Evolutionary conservation across 1,284 basidiomycete genomes (phyloP), one percentile per base, ranked within the genome.

Genomic region (Lentinus polychrous): DNA sequence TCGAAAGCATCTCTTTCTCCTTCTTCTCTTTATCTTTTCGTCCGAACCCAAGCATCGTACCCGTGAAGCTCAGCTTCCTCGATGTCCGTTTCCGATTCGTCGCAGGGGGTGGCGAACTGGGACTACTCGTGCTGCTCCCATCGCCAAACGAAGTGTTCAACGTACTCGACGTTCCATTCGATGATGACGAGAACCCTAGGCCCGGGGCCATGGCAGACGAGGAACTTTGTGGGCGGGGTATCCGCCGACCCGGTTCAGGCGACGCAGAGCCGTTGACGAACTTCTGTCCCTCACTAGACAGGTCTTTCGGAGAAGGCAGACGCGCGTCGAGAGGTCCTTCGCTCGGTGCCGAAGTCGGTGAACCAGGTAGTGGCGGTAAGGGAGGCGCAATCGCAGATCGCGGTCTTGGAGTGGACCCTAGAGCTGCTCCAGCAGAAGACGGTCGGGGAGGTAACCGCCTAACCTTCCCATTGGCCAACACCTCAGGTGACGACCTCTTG

Each of bases 1-100:
- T 24, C 14, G n/a, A n/a, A n/a, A n/a, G n/a, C 27, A 4, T 24
- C 12, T 43, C 42, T n/a, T 43, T 43, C 10, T n/a, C 24, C 36
- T 14, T 20, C 36, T 14, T 37, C n/a, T 37, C 36, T 52, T 58
- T 60, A 43, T 65, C 63, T 50, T 76, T 78, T 60, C 69, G 71
- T 48, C 75, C 79, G 57, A 86, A 78, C 33, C 79, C 68, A 2
- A 83, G 72, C 59, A 80, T 78, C 46, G 79, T 76, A 43, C 76
- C 72, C 18, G 75, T 76, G 49, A 88, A 66, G 61, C 85, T 88
- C 65, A 88, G 62, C 68, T 88, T 88, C 47, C 84, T 68, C 57
- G 69, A 73, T 49, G 78, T 71, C 20, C 73, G 69, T 59, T 72
- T 80, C 44, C 58, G 24, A 34, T 47, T 52, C 20, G 27, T 42